Percentiles rank a stretch among this genome's conserved stretches.
phyloP scores from a whole-genome alignment of 805 yeast species.

The Zygotorulaspora chibaensis region DNA sequence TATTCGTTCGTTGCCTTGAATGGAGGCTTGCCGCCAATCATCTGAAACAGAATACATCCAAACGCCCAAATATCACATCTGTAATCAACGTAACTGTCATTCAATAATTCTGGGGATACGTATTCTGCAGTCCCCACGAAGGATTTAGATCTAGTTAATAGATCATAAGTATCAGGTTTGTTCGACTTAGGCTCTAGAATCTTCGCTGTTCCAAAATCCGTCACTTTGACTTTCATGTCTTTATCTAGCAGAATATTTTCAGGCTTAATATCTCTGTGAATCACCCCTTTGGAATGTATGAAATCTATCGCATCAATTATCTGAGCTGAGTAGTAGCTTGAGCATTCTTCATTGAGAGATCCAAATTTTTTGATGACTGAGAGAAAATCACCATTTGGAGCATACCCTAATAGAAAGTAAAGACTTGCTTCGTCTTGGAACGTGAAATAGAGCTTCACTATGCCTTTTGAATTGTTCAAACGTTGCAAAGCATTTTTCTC shows the following conservation, averaged over 20 bases:
- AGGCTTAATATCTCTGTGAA: slow-evolving; percentile 81
- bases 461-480: slow-evolving; percentile 55
- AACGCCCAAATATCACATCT: slow-evolving; percentile 99
- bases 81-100: slow-evolving; percentile 74
- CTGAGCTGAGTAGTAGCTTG: slow-evolving; percentile 67
- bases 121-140: slow-evolving; percentile 86
- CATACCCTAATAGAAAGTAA: slow-evolving; percentile 74
- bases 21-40: slow-evolving; percentile 91
- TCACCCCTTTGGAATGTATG: slow-evolving; percentile 70
- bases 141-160: slow-evolving; percentile 66
- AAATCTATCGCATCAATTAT: slow-evolving; percentile 66
- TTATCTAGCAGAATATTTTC: slow-evolving; percentile 69
- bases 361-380: slow-evolving; percentile 63
- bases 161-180: slow-evolving; percentile 50
- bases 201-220: slow-evolving; percentile 85
- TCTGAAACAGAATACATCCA: slow-evolving; percentile 91
- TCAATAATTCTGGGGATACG: slow-evolving; percentile 75
- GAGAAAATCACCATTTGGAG: slow-evolving; percentile 73
- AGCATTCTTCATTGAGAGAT: slow-evolving; percentile 65
- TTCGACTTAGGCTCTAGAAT: slow-evolving; percentile 47
- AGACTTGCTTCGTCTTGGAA: slow-evolving; percentile 73
- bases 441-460: slow-evolving; percentile 67
- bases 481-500: slow-evolving; percentile 77
- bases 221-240: slow-evolving; percentile 58
- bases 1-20: slow-evolving; percentile 82